A percentile compares a stretch with the other conserved stretches of the same genome.
Evolutionary conservation across 2,329 filamentous ascomycete species (phyloP).

Genomic region (Mariannaea sp.): DNA sequence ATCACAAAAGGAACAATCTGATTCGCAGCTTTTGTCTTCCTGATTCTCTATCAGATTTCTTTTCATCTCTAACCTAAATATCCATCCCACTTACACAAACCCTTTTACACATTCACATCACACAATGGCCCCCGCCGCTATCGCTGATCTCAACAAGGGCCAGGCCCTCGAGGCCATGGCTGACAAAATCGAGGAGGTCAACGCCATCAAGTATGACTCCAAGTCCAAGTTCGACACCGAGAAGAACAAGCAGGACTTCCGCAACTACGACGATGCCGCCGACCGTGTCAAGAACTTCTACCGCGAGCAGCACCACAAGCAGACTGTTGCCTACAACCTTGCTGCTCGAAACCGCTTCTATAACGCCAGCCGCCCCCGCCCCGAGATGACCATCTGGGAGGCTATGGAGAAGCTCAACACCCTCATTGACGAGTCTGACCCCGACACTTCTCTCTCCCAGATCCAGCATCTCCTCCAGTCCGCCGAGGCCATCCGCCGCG

Average conservation of each 20-base stretch:
- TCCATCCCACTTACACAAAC: background rate
- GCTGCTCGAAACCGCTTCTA: conserved; percentile 67
- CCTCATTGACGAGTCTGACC: conserved; percentile 88
- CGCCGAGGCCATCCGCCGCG: conserved; percentile 85
- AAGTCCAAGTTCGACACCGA: conserved; percentile 70
- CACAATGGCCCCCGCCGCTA: conserved; percentile 36
- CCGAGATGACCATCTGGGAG: conserved; percentile 85
- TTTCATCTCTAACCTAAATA: too few relatives aligned
- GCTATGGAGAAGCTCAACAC: conserved; percentile 93
- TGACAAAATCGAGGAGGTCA: conserved; percentile 56
- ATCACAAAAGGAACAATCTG: too few relatives aligned
- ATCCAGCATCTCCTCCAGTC: conserved; percentile 90
- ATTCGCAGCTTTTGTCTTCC: too few relatives aligned
- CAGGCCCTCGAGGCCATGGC: conserved; percentile 54
- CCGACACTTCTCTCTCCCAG: conserved; percentile 84
- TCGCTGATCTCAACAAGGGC: conserved; percentile 35
- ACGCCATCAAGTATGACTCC: conserved; percentile 55
- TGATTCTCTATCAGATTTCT: too few relatives aligned
- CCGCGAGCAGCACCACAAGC: conserved; percentile 70
- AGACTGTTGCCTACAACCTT: conserved; percentile 84
- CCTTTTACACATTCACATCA: conserved; percentile 2
- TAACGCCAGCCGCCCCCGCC: conserved; percentile 62
- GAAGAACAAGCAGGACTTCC: conserved; percentile 81
- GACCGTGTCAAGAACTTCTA: conserved; percentile 89
- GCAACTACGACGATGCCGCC: conserved; percentile 82